Base-by-base conservation (phyloP, 176 grass and related monocot genomes). In the Musa acuminata region DNA sequence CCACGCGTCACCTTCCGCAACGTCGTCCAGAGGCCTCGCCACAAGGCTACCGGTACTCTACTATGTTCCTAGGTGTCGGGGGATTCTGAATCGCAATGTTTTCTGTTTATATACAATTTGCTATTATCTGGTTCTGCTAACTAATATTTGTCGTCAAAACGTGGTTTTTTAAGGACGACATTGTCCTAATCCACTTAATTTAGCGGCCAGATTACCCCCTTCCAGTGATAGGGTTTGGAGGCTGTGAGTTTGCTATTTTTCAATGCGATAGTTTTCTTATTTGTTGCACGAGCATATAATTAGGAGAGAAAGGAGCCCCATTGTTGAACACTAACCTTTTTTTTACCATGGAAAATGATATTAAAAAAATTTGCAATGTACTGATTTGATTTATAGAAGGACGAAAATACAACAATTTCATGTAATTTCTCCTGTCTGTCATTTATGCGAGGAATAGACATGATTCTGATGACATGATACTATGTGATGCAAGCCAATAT, bases 11-110 rank as follows among this genome's bases (percentile, higher is more conserved):
- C 83, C 20, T 94, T 98, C 62, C 84, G 86, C 66, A 98, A 98
- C 78, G 80, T 94, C 52, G 90, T 92, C 55, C 83, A 91, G 84
- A 87, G 95, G 84, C 95, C 95, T 79, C 90, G 95, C 55, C 86
- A 94, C 81, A 89, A 91, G 72, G 59, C 75, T 77, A 85, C 90
- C 0, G 95, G 95, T 94, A 83, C 20, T 8, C 24, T 57, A 62
- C 73, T 59, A 51, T 24, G 1, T 52, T 65, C 19, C 25, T 75
- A 6, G 35, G 14, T 23, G 1, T 58, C 52, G 5, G 21, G 17
- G 16, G 16, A n/a, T 52, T 52, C 8, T 51, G 11, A 26, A 55
- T 79, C 13, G 27, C 51, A 26, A 1, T 23, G 23, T 9, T 1
- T 24, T 9, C n/a, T n/a, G 22, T 23, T 22, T 22, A 25, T 23